A percentile compares a stretch with the other conserved stretches of the same genome.
Evolutionary conservation across 148 eudicot species (phyloP).

Genomic region (Talinum fruticosum): DNA sequence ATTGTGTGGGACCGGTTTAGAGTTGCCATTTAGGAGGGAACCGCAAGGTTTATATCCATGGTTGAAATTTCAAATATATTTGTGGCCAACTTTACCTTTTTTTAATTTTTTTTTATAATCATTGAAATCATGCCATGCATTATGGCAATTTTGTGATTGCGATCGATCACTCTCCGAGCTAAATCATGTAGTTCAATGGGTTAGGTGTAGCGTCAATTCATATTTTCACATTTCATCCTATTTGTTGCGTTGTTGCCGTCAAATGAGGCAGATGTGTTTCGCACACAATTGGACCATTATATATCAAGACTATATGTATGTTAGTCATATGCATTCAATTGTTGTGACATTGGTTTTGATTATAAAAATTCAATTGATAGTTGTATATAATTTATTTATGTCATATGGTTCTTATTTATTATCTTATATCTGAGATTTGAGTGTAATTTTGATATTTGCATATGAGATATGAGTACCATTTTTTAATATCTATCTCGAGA

Average conservation of each 20-base stretch:
- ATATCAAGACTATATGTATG: too few relatives aligned
- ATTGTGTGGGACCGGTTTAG: neutral
- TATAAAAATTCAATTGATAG: too few relatives aligned
- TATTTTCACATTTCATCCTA: neutral
- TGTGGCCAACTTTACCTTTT: conserved; percentile 1
- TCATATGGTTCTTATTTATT: too few relatives aligned
- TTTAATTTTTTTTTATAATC: too few relatives aligned
- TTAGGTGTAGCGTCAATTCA: neutral
- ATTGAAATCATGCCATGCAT: conserved; percentile 6
- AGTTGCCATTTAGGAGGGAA: neutral
- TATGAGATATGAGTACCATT: too few relatives aligned
- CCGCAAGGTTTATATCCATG: neutral
- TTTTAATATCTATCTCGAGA: too few relatives aligned
- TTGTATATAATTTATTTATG: too few relatives aligned
- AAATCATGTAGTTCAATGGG: neutral
- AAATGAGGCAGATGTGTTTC: neutral
- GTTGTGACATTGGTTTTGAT: too few relatives aligned
- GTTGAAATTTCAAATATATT: conserved; percentile 7
- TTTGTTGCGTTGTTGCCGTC: neutral
- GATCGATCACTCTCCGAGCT: neutral
- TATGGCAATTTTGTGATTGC: neutral
- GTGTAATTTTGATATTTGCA: too few relatives aligned
- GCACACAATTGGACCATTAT: neutral
- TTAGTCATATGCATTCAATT: too few relatives aligned
- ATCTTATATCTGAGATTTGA: too few relatives aligned